These are phyloP conservation scores for Colletotrichum tropicicola DNA, from an alignment of 2,329 filamentous ascomycete species.

Conservation along the genomic window DNA sequence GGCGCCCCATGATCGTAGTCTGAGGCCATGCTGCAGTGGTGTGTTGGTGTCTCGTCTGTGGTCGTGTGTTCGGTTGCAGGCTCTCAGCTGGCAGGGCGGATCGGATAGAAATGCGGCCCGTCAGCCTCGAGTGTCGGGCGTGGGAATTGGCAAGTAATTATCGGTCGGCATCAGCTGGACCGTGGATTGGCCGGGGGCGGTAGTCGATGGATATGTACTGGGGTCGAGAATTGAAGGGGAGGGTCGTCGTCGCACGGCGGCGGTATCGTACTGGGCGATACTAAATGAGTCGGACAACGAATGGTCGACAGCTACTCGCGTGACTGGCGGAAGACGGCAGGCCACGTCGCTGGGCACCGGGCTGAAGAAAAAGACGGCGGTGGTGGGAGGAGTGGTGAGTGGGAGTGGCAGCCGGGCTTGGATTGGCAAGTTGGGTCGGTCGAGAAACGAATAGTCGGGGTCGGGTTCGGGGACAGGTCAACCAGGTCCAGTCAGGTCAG, in stretches of 20 bases:
- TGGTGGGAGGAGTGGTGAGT: background rate
- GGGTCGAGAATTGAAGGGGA: constrained; percentile 23
- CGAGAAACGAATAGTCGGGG: constrained; percentile 12
- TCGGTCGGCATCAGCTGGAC: constrained; percentile 33
- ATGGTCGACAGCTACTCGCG: constrained; percentile 24
- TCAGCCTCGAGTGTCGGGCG: constrained; percentile 31
- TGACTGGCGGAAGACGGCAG: constrained; percentile 24
- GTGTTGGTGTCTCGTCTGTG: background rate
- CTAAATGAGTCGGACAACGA: constrained; percentile 23
- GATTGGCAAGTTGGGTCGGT: constrained; percentile 12
- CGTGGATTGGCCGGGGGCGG: constrained; percentile 16
- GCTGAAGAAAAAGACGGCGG: constrained; percentile 23
- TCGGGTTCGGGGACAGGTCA: constrained; percentile 12
- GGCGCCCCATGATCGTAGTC: constrained; percentile 54
- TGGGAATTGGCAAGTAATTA: constrained; percentile 25
- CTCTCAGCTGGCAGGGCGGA: constrained; percentile 18
- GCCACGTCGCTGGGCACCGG: constrained; percentile 26
- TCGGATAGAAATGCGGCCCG: constrained; percentile 25
- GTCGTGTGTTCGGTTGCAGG: constrained; percentile 29
- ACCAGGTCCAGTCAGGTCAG: background rate
- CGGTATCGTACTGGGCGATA: constrained; percentile 24
- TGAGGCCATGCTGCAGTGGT: constrained; percentile 49
- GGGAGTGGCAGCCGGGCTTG: constrained; percentile 9
- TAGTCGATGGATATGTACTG: constrained; percentile 22
- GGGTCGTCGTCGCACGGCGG: constrained; percentile 26